A percentile compares a stretch with the other conserved stretches of the same genome.
Conservation (phyloP, 116 monocot genomes). For the Phalaenopsis hybrid region DNA sequence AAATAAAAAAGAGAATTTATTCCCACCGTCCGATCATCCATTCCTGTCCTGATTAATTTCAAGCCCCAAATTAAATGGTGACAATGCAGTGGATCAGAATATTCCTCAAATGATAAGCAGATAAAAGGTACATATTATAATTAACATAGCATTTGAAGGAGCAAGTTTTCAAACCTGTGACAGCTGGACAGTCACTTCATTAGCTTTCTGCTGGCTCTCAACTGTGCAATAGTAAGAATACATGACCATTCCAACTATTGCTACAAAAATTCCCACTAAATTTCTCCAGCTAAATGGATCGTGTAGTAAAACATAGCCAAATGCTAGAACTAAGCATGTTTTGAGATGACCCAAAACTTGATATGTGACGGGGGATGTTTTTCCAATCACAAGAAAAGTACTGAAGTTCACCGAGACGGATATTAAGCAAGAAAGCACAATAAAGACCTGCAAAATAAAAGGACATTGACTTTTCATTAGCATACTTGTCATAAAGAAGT, state of each 20-base stretch:
- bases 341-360: constrained; percentile 90
- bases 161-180: constrained; percentile 35
- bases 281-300: constrained; percentile 93
- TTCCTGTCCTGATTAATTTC: no score
- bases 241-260: constrained; percentile 66
- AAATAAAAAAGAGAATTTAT: no score
- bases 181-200: constrained; percentile 36
- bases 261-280: constrained; percentile 66
- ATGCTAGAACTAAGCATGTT: constrained; percentile 80
- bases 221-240: constrained; percentile 65
- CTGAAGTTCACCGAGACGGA: constrained; percentile 87
- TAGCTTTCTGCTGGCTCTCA: constrained; percentile 60
- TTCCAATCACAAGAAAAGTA: constrained; percentile 91
- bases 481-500: neutral
- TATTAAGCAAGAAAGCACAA: constrained; percentile 68
- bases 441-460: constrained; percentile 48
- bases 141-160: neutral
- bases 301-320: constrained; percentile 74
- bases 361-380: constrained; percentile 84
- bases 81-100: no score
- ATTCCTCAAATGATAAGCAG: neutral
- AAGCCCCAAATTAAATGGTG: no score
- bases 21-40: no score
- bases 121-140: neutral
- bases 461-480: neutral